Base-by-base conservation (phyloP, 352 stramenopile species). In the Pythium aquatile region DNA sequence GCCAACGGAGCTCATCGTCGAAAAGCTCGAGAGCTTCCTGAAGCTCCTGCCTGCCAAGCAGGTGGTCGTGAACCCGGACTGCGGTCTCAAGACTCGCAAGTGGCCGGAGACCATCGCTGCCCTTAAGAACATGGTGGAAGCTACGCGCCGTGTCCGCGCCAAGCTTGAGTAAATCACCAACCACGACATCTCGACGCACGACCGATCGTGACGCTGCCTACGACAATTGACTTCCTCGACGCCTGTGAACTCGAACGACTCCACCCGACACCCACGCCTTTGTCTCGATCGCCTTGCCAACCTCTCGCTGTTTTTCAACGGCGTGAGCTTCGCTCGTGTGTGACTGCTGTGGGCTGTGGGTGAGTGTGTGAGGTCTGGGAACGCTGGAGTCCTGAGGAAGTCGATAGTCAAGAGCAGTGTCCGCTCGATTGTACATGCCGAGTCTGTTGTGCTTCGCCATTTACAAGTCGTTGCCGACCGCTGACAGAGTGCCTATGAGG, bases 21-120 rank as follows among this genome's bases (percentile, higher is more conserved):
- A 87, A 56, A 97, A 97, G 74, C 75, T 97, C 17, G 69, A 89
- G 66, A 90, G 73, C 61, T 97, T 97, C 74, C 55, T 96, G 55
- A 83, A 88, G 56, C 75, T 89, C 17, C 66, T 98, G 51, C 81
- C 84, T 9, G 75, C 81, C 26, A 72, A 86, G 56, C 78, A 95
- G 63, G 72, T 97, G 10, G 78, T 97, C 5, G 87, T 97, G 33
- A 98, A 97, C 82, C 93, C 93, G 17, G 93, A 98, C 75, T 98
- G 91, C 72, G 93, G 93, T 55, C 81, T 98, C 24, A 98, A 98
- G 78, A 97, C 93, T 1, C 88, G 93, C 59, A 91, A 86, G 64
- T 98, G 93, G 93, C 87, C 88, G 16, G 89, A 97, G 71, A 96
- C 87, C 28, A 96, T 97, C 61, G 85, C 75, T 33, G 88, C 87